These are phyloP conservation scores for Malassezia furfur DNA, from an alignment of 1,284 basidiomycete genomes.

Conservation along the genomic window DNA sequence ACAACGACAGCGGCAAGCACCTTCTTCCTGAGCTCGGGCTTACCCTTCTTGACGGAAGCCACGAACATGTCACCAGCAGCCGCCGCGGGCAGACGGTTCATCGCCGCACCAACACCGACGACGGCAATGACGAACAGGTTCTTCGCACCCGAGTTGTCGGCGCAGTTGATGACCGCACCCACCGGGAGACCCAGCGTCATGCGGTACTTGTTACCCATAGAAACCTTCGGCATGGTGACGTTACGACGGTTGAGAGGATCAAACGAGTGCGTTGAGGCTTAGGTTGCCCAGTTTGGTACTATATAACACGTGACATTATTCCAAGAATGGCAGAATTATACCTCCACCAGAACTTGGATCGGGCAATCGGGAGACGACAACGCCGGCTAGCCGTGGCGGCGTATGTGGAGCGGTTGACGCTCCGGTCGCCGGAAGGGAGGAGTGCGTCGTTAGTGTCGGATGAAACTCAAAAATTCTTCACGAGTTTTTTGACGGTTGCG, in stretches of 20 bases:
- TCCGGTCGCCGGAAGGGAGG: neutral
- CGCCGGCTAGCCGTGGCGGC: too few species aligned
- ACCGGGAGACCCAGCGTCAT: conserved; percentile 69
- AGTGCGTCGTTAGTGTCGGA: conserved; percentile 21
- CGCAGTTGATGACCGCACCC: conserved; percentile 97
- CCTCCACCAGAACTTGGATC: neutral
- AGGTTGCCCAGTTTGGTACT: conserved; percentile 6
- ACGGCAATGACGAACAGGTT: conserved; percentile 84
- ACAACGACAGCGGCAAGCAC: conserved; percentile 96
- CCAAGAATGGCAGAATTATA: neutral
- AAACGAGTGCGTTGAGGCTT: neutral
- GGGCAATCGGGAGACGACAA: neutral
- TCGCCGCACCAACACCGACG: conserved; percentile 83
- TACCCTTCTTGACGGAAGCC: conserved; percentile 98
- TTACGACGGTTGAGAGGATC: conserved; percentile 4
- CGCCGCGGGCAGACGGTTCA: conserved; percentile 95
- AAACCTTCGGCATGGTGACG: conserved; percentile 44
- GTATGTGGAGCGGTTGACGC: conserved; percentile 6
- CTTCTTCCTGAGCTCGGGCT: conserved; percentile 99
- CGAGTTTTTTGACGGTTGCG: conserved; percentile 92
- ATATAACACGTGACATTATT: conserved; percentile 17
- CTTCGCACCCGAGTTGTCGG: conserved; percentile 99
- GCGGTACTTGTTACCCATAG: conserved; percentile 88
- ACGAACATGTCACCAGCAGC: conserved; percentile 99
- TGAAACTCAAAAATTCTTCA: conserved; percentile 60